Base-by-base conservation (phyloP, 768 basidiomycete species). In the Podaxis mareebaensis region DNA sequence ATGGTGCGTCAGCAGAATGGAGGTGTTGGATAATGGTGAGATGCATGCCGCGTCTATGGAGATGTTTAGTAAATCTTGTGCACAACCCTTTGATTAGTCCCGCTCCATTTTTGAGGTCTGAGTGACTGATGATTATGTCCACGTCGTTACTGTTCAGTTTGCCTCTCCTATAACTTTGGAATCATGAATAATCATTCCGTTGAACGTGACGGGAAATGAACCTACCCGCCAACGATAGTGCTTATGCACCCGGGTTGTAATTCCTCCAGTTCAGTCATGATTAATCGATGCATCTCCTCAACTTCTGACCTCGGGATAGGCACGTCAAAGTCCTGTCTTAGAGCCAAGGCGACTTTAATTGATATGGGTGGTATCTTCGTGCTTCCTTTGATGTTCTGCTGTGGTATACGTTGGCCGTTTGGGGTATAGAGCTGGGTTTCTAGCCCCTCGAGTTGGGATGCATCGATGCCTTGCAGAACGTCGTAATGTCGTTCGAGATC, bases 41-140 rank as follows among this genome's bases (percentile, higher is more conserved):
- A 15, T 22, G 68, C 81, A 56, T 70, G 88, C 91, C 90, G 54
- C 76, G 76, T 53, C 82, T 75, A 60, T 87, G 77, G 24, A 95
- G 78, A 58, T 78, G 76, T 46, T 77, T 77, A 11, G 92, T 79
- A 4, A 96, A 74, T 61, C 76, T 81, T 63, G 83, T 79, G 67
- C 88, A 85, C 1, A 95, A 77, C 3, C 83, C 87, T 63, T 83
- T 85, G n/a, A 89, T 80, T 51, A 82, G 79, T 8, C 72, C 74
- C 30, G 70, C 77, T 8, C 81, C 83, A 4, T 70, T 72, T 48
- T 73, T 67, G 57, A 74, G 68, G 65, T 86, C 81, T 0, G 84
- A 78, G 69, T 95, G 92, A 39, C 88, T 91, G 70, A 96, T 90
- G 1, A 97, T 85, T 61, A 98, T 90, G 69, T 98, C 95, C 33